Conservation (phyloP, 305 asterid species). For the Lippia alba region DNA sequence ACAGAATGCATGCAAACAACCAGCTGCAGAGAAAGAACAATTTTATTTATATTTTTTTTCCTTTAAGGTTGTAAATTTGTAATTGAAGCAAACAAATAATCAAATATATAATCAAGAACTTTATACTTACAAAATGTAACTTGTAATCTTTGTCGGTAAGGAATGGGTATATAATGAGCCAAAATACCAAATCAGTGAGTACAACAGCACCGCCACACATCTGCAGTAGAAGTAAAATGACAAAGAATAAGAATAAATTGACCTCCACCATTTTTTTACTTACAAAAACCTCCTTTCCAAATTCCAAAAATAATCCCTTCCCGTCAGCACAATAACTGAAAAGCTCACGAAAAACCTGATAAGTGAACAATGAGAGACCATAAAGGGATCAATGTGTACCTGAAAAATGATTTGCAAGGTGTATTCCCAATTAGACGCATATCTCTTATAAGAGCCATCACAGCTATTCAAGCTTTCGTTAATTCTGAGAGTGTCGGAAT, state of each 20-base stretch:
- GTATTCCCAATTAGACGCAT: slow-evolving; percentile 61
- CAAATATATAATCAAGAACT: not conserved
- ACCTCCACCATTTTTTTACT: no score
- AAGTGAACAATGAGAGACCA: not conserved
- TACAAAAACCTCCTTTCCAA: no score
- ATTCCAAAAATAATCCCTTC: not conserved
- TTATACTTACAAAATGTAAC: slow-evolving; percentile 60
- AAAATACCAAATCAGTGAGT: slow-evolving; percentile 83
- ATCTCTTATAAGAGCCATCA: slow-evolving; percentile 37
- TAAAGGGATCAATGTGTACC: slow-evolving; percentile 37
- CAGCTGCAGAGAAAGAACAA: slow-evolving; percentile 49
- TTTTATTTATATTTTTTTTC: no score
- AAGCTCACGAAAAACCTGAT: no score
- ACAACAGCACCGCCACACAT: slow-evolving; percentile 81
- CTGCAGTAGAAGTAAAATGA: slow-evolving; percentile 36
- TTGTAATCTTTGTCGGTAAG: slow-evolving; percentile 42
- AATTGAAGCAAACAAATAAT: no score
- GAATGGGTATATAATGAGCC: slow-evolving; percentile 80
- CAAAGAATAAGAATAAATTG: not conserved
- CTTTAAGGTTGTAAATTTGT: no score
- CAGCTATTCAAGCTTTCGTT: slow-evolving; percentile 36
- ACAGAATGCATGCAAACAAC: slow-evolving; percentile 77
- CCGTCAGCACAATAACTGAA: not conserved
- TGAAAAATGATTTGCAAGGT: slow-evolving; percentile 76
- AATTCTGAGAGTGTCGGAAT: slow-evolving; percentile 30